phyloP scores from a whole-genome alignment of 176 grass and related monocot species.

The Oryza nivara region DNA sequence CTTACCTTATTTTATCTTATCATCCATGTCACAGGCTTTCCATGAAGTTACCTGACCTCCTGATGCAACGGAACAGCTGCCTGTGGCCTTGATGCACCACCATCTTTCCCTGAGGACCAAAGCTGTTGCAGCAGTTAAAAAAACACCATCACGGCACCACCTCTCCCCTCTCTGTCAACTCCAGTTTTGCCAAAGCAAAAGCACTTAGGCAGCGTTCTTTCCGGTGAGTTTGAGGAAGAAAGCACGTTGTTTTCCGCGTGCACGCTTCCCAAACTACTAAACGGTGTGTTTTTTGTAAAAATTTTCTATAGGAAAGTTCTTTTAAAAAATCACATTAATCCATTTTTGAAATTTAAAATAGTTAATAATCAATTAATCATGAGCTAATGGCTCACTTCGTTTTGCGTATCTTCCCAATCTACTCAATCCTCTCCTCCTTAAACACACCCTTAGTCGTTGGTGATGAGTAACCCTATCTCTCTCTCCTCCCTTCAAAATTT shows the following conservation, averaged over 20 bases:
- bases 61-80: conserved; percentile 21
- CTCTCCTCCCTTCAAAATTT: neutral
- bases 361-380: no score
- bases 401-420: no score
- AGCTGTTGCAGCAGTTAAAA: conserved; percentile 18
- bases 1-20: neutral
- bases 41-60: conserved; percentile 27
- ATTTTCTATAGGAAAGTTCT: no score
- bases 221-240: no score
- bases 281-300: no score
- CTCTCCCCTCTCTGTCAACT: neutral
- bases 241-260: no score
- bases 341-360: no score
- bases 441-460: conserved; percentile 22
- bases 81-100: conserved; percentile 4
- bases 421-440: no score
- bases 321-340: no score
- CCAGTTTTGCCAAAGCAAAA: conserved; percentile 41
- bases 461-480: neutral
- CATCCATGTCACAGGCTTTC: conserved; percentile 33
- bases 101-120: conserved; percentile 34
- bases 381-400: no score
- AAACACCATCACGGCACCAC: neutral
- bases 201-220: neutral
- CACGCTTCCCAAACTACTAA: no score